Percentiles rank a stretch among this genome's conserved stretches.
Evolutionary conservation across 1,284 basidiomycete genomes (phyloP).

Genomic region (Polyporus tsugae): DNA sequence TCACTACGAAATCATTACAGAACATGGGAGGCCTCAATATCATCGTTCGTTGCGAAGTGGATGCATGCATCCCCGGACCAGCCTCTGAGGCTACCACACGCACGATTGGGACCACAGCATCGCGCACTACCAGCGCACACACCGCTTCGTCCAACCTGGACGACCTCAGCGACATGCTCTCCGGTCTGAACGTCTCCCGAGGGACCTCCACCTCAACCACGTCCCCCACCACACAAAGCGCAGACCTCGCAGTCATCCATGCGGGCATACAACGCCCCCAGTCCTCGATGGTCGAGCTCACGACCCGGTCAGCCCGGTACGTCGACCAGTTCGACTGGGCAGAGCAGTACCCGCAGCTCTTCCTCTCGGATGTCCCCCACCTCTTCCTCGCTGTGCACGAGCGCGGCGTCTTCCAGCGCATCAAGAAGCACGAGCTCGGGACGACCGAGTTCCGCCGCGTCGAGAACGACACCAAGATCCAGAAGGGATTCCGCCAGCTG

Average conservation of each 20-base stretch:
- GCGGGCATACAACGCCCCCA: conserved; percentile 54
- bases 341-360: conserved; percentile 59
- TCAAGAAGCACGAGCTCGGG: conserved; percentile 50
- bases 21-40: conserved; percentile 39
- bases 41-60: conserved; percentile 42
- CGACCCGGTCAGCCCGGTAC: conserved; percentile 49
- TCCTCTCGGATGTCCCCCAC: conserved; percentile 61
- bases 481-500: conserved; percentile 50
- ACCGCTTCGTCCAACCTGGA: conserved; percentile 40
- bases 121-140: not conserved
- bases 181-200: conserved; percentile 38
- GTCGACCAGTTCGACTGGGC: conserved; percentile 51
- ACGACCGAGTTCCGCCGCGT: conserved; percentile 44
- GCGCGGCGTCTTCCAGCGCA: conserved; percentile 50
- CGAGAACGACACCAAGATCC: conserved; percentile 38
- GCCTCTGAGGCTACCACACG: not conserved
- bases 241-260: conserved; percentile 47
- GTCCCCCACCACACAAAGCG: conserved; percentile 28
- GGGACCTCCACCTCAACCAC: not conserved
- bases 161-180: conserved; percentile 45
- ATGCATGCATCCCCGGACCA: conserved; percentile 36
- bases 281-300: conserved; percentile 55
- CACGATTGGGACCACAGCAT: not conserved
- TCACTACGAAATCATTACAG: conserved; percentile 17
- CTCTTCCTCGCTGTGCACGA: conserved; percentile 59